phyloP scores from a whole-genome alignment of 495 filamentous ascomycete genomes.

The Talaromyces nanjingensis region DNA sequence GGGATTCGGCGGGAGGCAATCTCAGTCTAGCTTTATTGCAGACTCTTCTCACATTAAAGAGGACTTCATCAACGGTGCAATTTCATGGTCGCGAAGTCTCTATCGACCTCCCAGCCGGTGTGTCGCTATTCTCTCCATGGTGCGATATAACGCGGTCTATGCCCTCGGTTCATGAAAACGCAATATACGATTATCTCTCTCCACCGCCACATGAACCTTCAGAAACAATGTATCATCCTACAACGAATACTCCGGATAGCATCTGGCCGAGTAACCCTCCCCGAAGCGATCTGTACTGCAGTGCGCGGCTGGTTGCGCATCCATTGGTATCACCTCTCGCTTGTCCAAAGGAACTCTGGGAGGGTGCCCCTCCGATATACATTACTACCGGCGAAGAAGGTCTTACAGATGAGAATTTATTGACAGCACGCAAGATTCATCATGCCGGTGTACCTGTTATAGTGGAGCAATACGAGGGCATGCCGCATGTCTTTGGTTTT shows the following conservation, averaged over 20 bases:
- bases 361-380: slow-evolving; percentile 60
- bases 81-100: slow-evolving; percentile 61
- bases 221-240: slow-evolving; percentile 16
- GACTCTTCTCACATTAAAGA: slow-evolving; percentile 63
- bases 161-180: slow-evolving; percentile 59
- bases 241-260: slow-evolving; percentile 40
- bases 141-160: slow-evolving; percentile 66
- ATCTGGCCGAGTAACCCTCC: slow-evolving; percentile 70
- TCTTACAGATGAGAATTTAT: slow-evolving; percentile 64
- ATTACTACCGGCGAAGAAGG: slow-evolving; percentile 74
- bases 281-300: slow-evolving; percentile 60
- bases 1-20: slow-evolving; percentile 87
- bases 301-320: slow-evolving; percentile 56
- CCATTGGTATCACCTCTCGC: slow-evolving; percentile 69
- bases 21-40: slow-evolving; percentile 66
- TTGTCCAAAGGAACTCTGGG: slow-evolving; percentile 53
- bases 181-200: slow-evolving; percentile 69
- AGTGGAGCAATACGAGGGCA: slow-evolving; percentile 73
- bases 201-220: slow-evolving; percentile 22
- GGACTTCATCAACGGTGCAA: slow-evolving; percentile 38
- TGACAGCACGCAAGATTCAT: slow-evolving; percentile 52
- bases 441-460: slow-evolving; percentile 56
- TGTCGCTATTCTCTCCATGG: slow-evolving; percentile 65
- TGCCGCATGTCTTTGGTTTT: slow-evolving; percentile 81
- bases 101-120: slow-evolving; percentile 61